Evolutionary conservation across 768 basidiomycete species (phyloP).

Genomic region (Cyclocybe aegerita): DNA sequence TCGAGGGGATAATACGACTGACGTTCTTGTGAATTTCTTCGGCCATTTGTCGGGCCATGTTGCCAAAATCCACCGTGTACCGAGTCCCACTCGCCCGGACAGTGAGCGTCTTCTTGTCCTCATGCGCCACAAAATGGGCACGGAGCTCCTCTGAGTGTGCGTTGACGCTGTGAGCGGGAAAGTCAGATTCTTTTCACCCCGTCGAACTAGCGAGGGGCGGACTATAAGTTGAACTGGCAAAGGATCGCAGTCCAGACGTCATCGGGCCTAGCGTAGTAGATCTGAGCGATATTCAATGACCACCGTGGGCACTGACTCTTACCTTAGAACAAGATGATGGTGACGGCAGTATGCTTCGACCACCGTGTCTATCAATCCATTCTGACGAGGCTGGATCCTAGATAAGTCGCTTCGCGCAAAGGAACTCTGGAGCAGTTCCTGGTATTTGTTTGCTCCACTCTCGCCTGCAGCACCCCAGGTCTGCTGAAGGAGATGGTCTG

Average conservation of each 20-base stretch:
- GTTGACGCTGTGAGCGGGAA: slow-evolving; percentile 11
- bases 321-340: slow-evolving; percentile 10
- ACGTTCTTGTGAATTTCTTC: slow-evolving; percentile 23
- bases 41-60: slow-evolving; percentile 26
- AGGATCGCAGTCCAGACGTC: slow-evolving; percentile 39
- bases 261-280: slow-evolving; percentile 8
- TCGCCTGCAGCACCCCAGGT: too few species aligned
- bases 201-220: not conserved
- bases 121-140: slow-evolving; percentile 31
- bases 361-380: slow-evolving; percentile 13
- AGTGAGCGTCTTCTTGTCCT: slow-evolving; percentile 28
- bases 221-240: slow-evolving; percentile 32
- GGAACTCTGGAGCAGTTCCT: slow-evolving; percentile 4
- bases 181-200: too few species aligned
- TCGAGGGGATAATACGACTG: not conserved
- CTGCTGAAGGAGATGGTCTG: too few species aligned
- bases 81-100: slow-evolving; percentile 15
- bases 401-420: slow-evolving; percentile 1
- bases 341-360: slow-evolving; percentile 13
- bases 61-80: slow-evolving; percentile 28
- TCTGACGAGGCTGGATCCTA: not conserved
- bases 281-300: not conserved
- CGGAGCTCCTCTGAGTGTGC: slow-evolving; percentile 28
- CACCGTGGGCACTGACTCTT: not conserved
- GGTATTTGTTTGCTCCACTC: too few species aligned